Evolutionary conservation across 148 eudicot species (phyloP).

Genomic region (Rhododendron griersonianum): DNA sequence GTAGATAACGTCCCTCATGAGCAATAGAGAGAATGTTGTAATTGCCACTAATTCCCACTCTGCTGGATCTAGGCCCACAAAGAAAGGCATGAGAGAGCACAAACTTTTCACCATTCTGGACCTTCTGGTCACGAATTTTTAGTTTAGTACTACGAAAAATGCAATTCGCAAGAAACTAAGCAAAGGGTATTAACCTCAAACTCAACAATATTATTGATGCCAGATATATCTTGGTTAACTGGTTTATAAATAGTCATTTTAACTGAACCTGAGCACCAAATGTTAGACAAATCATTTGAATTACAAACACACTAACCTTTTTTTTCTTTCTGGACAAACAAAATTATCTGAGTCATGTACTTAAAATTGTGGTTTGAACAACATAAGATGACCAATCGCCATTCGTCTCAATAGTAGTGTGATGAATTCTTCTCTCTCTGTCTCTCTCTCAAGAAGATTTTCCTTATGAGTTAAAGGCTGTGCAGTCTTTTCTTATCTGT

Average conservation of each 20-base stretch:
- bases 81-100: too few species aligned
- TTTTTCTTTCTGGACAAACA: neutral
- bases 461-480: slow-evolving; percentile 45
- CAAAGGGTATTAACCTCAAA: too few species aligned
- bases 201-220: too few species aligned
- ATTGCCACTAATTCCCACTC: too few species aligned
- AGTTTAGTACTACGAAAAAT: neutral
- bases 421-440: neutral
- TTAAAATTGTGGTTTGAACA: neutral
- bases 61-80: too few species aligned
- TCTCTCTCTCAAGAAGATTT: neutral
- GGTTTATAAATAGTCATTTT: neutral
- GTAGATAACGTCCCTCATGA: too few species aligned
- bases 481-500: slow-evolving; percentile 62
- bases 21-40: too few species aligned
- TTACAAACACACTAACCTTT: neutral
- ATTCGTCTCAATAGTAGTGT: neutral
- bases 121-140: too few species aligned
- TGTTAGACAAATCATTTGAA: neutral
- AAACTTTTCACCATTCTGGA: too few species aligned
- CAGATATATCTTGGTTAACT: neutral
- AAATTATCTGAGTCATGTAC: neutral
- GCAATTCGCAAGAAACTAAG: neutral
- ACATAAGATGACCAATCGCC: neutral
- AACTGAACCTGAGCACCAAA: neutral